A percentile compares a stretch with the other conserved stretches of the same genome.
phyloP scores from a whole-genome alignment of 2,329 filamentous ascomycete genomes.

The Blastomyces gilchristii region DNA sequence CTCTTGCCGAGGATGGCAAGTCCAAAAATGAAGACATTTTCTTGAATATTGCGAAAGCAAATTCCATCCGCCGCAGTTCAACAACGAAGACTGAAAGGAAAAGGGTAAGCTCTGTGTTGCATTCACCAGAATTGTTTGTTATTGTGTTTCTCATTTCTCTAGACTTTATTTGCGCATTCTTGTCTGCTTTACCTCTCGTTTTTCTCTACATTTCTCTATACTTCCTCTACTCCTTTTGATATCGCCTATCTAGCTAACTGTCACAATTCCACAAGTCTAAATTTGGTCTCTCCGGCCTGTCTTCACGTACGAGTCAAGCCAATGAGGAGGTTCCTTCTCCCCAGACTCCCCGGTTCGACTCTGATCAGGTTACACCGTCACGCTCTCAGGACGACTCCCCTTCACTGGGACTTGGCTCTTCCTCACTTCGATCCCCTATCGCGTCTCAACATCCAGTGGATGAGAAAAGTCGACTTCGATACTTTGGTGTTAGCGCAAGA shows the following conservation, averaged over 20 bases:
- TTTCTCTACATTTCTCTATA: not conserved
- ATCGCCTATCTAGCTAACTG: slow-evolving; percentile 15
- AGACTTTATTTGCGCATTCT: not conserved
- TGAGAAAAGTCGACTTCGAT: slow-evolving; percentile 27
- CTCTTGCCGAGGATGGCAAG: slow-evolving; percentile 29
- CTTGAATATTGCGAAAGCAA: slow-evolving; percentile 37
- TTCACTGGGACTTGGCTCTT: slow-evolving; percentile 21
- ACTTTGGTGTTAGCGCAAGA: slow-evolving; percentile 27
- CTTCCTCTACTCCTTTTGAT: not conserved
- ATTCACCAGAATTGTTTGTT: not conserved
- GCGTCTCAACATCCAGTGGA: slow-evolving; percentile 34
- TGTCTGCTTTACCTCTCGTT: not conserved
- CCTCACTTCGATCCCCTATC: slow-evolving; percentile 22
- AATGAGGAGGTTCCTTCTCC: slow-evolving; percentile 30
- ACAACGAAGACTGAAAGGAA: slow-evolving; percentile 29
- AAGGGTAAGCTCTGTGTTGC: slow-evolving; percentile 10
- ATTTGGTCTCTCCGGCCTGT: slow-evolving; percentile 29
- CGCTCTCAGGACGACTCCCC: slow-evolving; percentile 27
- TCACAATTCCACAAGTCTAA: slow-evolving; percentile 23
- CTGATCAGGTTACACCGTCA: slow-evolving; percentile 26
- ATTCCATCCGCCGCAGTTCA: slow-evolving; percentile 30
- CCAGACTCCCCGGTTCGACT: slow-evolving; percentile 25
- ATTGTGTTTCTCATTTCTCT: not conserved
- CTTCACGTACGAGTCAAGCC: slow-evolving; percentile 25
- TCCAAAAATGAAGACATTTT: slow-evolving; percentile 38